phyloP scores from a whole-genome alignment of 31 red algal species.

The Bonnemaisonia californica region DNA sequence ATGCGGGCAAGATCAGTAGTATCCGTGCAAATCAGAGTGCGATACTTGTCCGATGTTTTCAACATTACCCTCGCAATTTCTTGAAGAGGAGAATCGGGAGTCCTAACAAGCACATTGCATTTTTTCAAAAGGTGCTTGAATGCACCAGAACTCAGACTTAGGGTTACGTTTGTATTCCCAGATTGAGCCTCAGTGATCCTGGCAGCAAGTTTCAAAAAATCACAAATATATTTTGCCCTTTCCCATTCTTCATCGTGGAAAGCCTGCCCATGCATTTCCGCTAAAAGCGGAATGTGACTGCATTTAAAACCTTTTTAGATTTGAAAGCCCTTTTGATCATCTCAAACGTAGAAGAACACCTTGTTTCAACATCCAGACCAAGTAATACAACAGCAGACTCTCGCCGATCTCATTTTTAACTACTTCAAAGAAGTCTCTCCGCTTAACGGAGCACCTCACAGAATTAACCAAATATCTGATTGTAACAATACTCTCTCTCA shows the following conservation, averaged over 20 bases:
- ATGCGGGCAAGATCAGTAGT: background rate
- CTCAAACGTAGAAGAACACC: background rate
- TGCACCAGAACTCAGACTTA: background rate
- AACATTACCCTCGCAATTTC: background rate
- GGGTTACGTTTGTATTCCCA: background rate
- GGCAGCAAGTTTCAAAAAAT: slow-evolving; percentile 3
- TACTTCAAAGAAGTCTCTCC: background rate
- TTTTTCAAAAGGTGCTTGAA: background rate
- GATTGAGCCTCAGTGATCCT: slow-evolving; percentile 1
- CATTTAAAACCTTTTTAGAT: background rate
- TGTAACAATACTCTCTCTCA: background rate
- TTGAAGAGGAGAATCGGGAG: background rate
- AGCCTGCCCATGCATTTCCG: background rate
- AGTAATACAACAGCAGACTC: background rate
- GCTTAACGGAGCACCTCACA: background rate
- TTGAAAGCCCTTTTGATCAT: background rate
- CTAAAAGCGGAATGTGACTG: background rate
- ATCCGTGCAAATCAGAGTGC: background rate
- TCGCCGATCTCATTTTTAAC: background rate
- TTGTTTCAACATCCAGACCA: background rate
- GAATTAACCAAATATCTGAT: background rate
- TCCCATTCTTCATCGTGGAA: background rate
- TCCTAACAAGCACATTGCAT: background rate
- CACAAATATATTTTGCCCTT: background rate
- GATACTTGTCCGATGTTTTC: background rate